A percentile compares a stretch with the other conserved stretches of the same genome.
These are phyloP conservation scores for Perkinsus olseni DNA, from an alignment of 169 alveolate species.

Conservation along the genomic window DNA sequence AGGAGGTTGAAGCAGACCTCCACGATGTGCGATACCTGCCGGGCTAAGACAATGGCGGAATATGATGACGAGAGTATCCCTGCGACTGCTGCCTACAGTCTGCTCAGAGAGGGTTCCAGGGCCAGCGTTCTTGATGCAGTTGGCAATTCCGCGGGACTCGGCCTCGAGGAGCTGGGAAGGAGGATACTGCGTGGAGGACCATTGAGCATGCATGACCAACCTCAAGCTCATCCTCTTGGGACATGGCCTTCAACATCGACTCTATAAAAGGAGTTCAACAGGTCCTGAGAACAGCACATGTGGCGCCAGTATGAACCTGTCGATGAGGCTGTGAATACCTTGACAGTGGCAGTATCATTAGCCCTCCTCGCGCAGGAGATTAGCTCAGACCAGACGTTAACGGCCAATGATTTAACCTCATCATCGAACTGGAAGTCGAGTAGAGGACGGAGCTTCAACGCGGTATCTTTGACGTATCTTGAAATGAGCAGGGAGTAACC, in stretches of 20 bases:
- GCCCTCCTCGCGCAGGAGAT: not conserved
- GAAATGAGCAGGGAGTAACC: not conserved
- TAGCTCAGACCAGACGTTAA: not conserved
- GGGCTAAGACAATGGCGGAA: not conserved
- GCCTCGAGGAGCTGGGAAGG: constrained; percentile 9
- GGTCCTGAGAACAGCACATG: not conserved
- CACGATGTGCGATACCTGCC: not conserved
- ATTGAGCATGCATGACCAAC: not conserved
- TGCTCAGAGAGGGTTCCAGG: constrained; percentile 41
- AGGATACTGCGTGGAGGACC: not conserved
- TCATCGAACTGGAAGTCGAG: constrained; percentile 9
- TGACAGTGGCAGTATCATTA: not conserved
- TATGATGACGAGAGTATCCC: no score
- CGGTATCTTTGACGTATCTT: not conserved
- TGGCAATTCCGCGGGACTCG: constrained; percentile 47
- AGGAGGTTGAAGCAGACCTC: not conserved
- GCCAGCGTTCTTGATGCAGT: constrained; percentile 60
- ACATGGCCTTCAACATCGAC: not conserved
- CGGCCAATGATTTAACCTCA: not conserved
- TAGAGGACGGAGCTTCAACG: not conserved
- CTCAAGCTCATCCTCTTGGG: not conserved
- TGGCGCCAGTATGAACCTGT: not conserved
- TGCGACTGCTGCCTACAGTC: not conserved
- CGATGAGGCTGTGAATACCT: not conserved
- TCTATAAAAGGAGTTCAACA: not conserved